A percentile compares a stretch with the other conserved stretches of the same genome.
Conservation (phyloP, 2,329 filamentous ascomycete species). For the Pseudocercospora eumusae region DNA sequence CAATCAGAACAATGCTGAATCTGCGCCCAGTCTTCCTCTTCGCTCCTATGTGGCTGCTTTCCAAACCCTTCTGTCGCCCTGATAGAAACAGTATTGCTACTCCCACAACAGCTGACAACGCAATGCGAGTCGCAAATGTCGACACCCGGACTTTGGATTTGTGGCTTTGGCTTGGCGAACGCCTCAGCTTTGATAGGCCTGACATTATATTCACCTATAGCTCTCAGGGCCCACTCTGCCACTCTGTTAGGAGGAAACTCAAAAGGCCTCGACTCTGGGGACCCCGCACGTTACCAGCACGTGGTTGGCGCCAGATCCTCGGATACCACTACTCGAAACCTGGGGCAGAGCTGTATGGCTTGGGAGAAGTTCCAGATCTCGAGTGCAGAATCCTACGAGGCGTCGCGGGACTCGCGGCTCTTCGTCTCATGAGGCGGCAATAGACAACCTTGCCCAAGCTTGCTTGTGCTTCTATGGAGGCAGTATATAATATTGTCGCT, state of each 20-base stretch:
- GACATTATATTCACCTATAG: neutral
- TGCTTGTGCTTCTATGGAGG: neutral
- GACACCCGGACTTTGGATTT: neutral
- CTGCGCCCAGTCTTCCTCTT: neutral
- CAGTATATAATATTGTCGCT: neutral
- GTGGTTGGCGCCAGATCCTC: conserved; percentile 3
- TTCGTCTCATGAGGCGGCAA: conserved; percentile 1
- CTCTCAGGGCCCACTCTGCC: neutral
- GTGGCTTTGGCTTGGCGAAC: neutral
- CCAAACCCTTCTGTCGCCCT: neutral
- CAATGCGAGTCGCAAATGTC: neutral
- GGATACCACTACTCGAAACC: neutral
- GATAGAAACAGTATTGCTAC: neutral
- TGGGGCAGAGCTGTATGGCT: conserved; percentile 4
- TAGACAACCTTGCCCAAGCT: neutral
- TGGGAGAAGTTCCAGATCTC: neutral
- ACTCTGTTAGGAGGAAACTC: neutral
- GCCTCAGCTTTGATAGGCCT: neutral
- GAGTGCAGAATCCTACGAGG: conserved; percentile 2
- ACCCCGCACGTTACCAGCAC: neutral
- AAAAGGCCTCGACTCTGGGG: conserved; percentile 2
- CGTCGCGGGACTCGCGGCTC: neutral
- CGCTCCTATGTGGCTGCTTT: neutral
- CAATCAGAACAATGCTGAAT: neutral
- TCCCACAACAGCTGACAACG: neutral